These are phyloP conservation scores for Fusarium hostae DNA, from an alignment of 2,329 filamentous ascomycete species.

Conservation along the genomic window DNA sequence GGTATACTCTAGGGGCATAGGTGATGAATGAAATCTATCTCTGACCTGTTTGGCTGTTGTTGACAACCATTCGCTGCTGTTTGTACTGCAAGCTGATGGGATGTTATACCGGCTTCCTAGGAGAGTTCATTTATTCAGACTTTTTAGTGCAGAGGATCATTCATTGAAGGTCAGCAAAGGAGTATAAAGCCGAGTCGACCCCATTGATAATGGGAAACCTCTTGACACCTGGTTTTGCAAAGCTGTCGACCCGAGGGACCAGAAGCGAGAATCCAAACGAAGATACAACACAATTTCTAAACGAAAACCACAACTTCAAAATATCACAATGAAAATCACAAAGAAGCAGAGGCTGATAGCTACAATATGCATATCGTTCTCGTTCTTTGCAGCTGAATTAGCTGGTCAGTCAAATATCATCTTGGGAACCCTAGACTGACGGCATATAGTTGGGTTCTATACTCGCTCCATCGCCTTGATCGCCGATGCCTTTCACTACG, in stretches of 20 bases:
- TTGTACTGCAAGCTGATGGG: constrained; percentile 19
- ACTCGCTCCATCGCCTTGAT: constrained; percentile 78
- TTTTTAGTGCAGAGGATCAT: constrained; percentile 15
- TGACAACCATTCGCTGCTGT: constrained; percentile 18
- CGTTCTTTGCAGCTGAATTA: constrained; percentile 64
- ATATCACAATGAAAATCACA: constrained; percentile 32
- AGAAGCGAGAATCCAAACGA: not conserved
- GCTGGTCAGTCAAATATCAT: constrained; percentile 50
- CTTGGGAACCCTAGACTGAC: not conserved
- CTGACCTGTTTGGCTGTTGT: not conserved
- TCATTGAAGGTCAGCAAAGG: not conserved
- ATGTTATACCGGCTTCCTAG: constrained; percentile 5
- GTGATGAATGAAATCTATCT: not conserved
- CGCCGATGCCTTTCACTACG: constrained; percentile 83
- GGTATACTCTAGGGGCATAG: not conserved
- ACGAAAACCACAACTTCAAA: not conserved
- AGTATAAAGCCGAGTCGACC: not conserved
- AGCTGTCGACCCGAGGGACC: not conserved
- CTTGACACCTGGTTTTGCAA: not conserved
- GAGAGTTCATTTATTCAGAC: constrained; percentile 6
- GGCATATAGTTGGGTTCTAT: constrained; percentile 68
- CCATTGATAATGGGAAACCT: not conserved
- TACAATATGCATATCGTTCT: constrained; percentile 61
- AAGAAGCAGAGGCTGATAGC: constrained; percentile 58
- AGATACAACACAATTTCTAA: not conserved